Percentiles rank a stretch among this genome's conserved stretches.
phyloP scores from a whole-genome alignment of 2,329 filamentous ascomycete species.

The Coniochaeta prunicola region DNA sequence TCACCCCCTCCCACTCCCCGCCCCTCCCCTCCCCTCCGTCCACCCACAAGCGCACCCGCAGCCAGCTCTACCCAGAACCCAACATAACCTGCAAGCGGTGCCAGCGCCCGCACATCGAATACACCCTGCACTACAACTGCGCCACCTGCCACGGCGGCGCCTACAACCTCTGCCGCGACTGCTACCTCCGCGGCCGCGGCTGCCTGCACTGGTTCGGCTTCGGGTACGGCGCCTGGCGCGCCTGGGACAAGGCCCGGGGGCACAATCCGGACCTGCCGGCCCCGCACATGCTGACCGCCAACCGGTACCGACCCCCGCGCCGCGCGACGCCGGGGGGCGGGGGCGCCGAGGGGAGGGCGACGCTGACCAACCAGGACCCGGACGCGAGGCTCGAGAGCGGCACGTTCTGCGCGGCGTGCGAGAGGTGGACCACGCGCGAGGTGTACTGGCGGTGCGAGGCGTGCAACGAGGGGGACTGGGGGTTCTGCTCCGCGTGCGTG shows the following conservation, averaged over 20 bases:
- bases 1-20: too few relatives aligned
- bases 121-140: conserved; percentile 83
- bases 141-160: conserved; percentile 58
- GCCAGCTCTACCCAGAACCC: conserved; percentile 59
- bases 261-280: conserved; percentile 28
- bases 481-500: conserved; percentile 83
- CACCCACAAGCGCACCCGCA: conserved; percentile 31
- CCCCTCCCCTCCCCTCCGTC: background rate
- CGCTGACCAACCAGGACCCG: conserved; percentile 61
- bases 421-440: conserved; percentile 59
- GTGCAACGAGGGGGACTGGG: conserved; percentile 93
- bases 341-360: conserved; percentile 47
- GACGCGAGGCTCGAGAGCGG: conserved; percentile 64
- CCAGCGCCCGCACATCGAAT: conserved; percentile 65
- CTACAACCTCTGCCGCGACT: conserved; percentile 74
- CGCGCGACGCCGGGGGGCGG: conserved; percentile 41
- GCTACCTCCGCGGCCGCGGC: conserved; percentile 70
- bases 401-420: conserved; percentile 76
- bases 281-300: conserved; percentile 52
- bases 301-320: conserved; percentile 48
- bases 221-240: conserved; percentile 60
- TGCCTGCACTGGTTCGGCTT: conserved; percentile 89
- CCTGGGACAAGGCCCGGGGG: conserved; percentile 50
- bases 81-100: conserved; percentile 69
- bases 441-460: conserved; percentile 85